Conservation (phyloP, 1,139 yeast species). For the Saccharomyces hybrid region DNA sequence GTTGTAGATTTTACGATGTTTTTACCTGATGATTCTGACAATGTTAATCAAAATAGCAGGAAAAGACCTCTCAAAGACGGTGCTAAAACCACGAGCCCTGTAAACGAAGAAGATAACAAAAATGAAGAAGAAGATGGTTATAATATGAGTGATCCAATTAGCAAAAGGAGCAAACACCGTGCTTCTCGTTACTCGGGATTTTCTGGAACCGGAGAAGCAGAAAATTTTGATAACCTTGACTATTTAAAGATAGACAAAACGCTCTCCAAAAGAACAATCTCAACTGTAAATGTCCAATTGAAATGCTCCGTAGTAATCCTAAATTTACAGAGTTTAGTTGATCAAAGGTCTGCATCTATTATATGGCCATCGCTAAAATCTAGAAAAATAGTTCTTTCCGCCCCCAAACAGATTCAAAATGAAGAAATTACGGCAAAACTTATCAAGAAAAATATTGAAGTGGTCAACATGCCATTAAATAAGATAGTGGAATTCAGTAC, state of each 20-base stretch:
- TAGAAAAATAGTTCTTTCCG: constrained; percentile 55
- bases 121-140: constrained; percentile 28
- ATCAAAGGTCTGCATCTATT: constrained; percentile 70
- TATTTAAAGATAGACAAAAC: constrained; percentile 45
- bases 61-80: constrained; percentile 16
- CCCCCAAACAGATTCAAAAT: constrained; percentile 33
- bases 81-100: constrained; percentile 24
- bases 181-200: constrained; percentile 8
- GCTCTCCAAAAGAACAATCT: constrained; percentile 44
- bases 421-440: constrained; percentile 15
- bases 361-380: constrained; percentile 79
- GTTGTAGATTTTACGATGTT: constrained; percentile 52
- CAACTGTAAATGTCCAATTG: constrained; percentile 38
- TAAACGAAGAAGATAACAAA: constrained; percentile 7
- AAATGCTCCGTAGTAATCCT: constrained; percentile 70
- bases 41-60: constrained; percentile 25
- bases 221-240: constrained; percentile 36
- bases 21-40: constrained; percentile 38
- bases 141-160: constrained; percentile 17
- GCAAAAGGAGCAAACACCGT: constrained; percentile 11
- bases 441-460: constrained; percentile 30
- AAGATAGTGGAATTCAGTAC: constrained; percentile 47
- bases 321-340: constrained; percentile 81
- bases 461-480: constrained; percentile 35
- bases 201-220: constrained; percentile 20